Conservation (phyloP, 1,139 yeast species). For the Candida buenavistaensis region DNA sequence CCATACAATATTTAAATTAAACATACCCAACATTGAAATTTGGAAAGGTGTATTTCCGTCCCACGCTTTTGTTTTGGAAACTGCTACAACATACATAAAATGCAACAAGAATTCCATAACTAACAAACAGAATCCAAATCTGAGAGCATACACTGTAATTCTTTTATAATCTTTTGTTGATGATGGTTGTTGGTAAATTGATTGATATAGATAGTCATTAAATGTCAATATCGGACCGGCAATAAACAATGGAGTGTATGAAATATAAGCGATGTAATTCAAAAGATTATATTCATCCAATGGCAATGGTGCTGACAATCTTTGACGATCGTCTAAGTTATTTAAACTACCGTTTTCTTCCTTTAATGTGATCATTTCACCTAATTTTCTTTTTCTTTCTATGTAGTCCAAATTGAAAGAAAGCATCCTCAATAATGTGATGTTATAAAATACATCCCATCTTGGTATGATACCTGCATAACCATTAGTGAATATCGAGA, state of each 20-base stretch:
- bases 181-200: constrained; percentile 37
- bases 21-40: constrained; percentile 90
- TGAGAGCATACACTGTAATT: constrained; percentile 59
- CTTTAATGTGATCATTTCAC: constrained; percentile 13
- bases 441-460: constrained; percentile 97
- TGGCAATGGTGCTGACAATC: constrained; percentile 68
- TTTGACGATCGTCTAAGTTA: constrained; percentile 57
- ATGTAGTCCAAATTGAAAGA: constrained; percentile 81
- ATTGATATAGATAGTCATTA: constrained; percentile 85
- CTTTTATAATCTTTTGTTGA: constrained; percentile 49
- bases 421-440: constrained; percentile 78
- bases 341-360: constrained; percentile 16
- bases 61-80: constrained; percentile 89
- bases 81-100: constrained; percentile 90
- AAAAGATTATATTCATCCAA: constrained; percentile 54
- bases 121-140: constrained; percentile 71
- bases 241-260: constrained; percentile 86
- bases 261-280: constrained; percentile 73
- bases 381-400: constrained; percentile 35
- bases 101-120: constrained; percentile 90
- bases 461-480: constrained; percentile 76
- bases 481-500: constrained; percentile 54
- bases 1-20: constrained; percentile 91
- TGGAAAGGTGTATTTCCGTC: constrained; percentile 86
- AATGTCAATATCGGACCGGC: constrained; percentile 95